Conservation (phyloP, 2,329 filamentous ascomycete species). For the Penicillium frequentans region DNA sequence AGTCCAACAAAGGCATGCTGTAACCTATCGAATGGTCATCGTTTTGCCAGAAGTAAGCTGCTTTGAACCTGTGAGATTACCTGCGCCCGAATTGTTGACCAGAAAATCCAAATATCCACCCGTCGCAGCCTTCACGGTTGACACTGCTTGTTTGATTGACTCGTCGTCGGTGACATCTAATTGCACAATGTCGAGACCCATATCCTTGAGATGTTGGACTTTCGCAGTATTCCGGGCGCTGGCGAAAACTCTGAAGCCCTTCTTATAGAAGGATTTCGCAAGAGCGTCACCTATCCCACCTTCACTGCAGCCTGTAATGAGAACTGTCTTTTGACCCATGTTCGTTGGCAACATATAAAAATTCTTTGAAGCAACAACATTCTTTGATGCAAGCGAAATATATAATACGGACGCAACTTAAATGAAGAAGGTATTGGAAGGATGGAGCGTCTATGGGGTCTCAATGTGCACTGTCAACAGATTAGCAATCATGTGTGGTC, state of each 20-base stretch:
- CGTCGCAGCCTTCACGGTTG: slow-evolving; percentile 24
- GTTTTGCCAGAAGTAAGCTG: neutral
- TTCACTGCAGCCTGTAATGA: slow-evolving; percentile 43
- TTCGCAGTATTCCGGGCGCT: slow-evolving; percentile 37
- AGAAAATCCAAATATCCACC: slow-evolving; percentile 40
- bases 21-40: slow-evolving; percentile 10
- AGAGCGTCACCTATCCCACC: slow-evolving; percentile 44
- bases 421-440: too few relatives aligned
- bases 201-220: slow-evolving; percentile 23
- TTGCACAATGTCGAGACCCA: slow-evolving; percentile 28
- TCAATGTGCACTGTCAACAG: neutral
- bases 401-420: neutral
- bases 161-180: slow-evolving; percentile 32
- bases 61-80: neutral
- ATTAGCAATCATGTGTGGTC: neutral
- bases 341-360: neutral
- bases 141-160: slow-evolving; percentile 31
- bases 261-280: slow-evolving; percentile 34
- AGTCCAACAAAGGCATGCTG: slow-evolving; percentile 40
- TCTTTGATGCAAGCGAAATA: neutral
- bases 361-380: neutral
- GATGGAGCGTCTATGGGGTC: too few relatives aligned
- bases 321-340: slow-evolving; percentile 7
- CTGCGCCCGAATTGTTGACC: slow-evolving; percentile 46
- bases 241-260: slow-evolving; percentile 40